Base-by-base conservation (phyloP, 441 rosid genomes). In the Capsella rubella region DNA sequence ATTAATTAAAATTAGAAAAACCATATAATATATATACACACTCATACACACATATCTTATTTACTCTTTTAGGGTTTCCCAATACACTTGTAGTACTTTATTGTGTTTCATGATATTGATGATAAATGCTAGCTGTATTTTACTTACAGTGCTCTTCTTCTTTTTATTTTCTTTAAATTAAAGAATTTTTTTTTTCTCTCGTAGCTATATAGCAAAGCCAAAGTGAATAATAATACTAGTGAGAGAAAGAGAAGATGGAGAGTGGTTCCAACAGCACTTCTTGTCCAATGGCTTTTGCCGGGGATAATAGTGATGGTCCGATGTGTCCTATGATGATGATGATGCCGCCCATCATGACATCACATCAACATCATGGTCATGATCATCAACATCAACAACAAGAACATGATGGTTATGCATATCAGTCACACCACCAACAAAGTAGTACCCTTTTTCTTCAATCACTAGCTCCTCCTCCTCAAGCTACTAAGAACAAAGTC, bases 311-410 rank as follows among this genome's bases (percentile, higher is more conserved):
- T 77, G 80, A 81, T 79, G 86, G 80, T 66, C 82, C 82, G 71
- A 84, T 81, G 74, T 85, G 86, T 79, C 83, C 88, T 53, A 75
- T 79, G 88, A 74, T 85, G 81, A 72, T 77, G 76, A 77, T 77
- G 84, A 82, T 86, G 85, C 73, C 84, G 88, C 85, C 87, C 68
- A 77, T 81, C 84, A 75, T 87, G 82, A 75, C 85, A 78, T 61
- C 86, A 71, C 72, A 77, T 76, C 79, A 53, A 72, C 75, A 71
- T 60, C 77, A 60, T 78, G 69, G 72, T 74, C 80, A 67, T 55
- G 69, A 65, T 60, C 80, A 72, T 18, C 74, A 76, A 47, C 78
- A 81, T 49, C 77, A 71, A 67, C 79, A 53, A 16, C 86, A 79
- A 31, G 78, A 84, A 43, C 69, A 71, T 72, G 80, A 69, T 72